phyloP scores from a whole-genome alignment of 805 yeast species.

The Lipomyces yamadae region DNA sequence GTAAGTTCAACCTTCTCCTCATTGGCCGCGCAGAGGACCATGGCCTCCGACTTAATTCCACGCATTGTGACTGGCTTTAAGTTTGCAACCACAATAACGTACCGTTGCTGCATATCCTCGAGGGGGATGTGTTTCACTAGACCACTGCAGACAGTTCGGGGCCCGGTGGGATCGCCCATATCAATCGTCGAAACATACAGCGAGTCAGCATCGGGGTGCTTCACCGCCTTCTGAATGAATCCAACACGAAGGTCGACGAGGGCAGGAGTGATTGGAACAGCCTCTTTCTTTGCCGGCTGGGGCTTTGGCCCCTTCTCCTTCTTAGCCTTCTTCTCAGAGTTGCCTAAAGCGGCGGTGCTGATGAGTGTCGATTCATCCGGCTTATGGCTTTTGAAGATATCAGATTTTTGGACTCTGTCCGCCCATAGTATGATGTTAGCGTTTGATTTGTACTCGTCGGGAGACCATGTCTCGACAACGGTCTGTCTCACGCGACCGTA shows the following conservation, averaged over 20 bases:
- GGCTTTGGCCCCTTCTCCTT: slow-evolving; percentile 58
- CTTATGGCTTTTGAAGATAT: slow-evolving; percentile 51
- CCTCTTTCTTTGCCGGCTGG: slow-evolving; percentile 53
- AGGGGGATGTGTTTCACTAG: slow-evolving; percentile 84
- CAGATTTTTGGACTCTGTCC: slow-evolving; percentile 78
- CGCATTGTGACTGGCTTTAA: slow-evolving; percentile 98
- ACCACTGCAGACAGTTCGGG: slow-evolving; percentile 98
- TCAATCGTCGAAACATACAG: slow-evolving; percentile 95
- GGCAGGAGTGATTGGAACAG: slow-evolving; percentile 74
- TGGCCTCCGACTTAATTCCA: slow-evolving; percentile 92
- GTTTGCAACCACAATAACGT: slow-evolving; percentile 86
- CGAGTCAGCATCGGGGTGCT: slow-evolving; percentile 98
- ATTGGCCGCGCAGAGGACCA: slow-evolving; percentile 87
- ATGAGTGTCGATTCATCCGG: slow-evolving; percentile 46
- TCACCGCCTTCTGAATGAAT: slow-evolving; percentile 91
- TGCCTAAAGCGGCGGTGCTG: slow-evolving; percentile 38
- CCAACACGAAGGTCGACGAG: slow-evolving; percentile 94
- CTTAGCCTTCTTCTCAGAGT: slow-evolving; percentile 49
- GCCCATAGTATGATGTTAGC: slow-evolving; percentile 95
- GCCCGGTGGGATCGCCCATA: slow-evolving; percentile 95
- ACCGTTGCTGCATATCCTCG: slow-evolving; percentile 95
- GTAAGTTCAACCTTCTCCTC: slow-evolving; percentile 85
- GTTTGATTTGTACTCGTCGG: slow-evolving; percentile 61
- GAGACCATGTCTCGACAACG: slow-evolving; percentile 59
- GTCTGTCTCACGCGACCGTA: slow-evolving; percentile 67